These are phyloP conservation scores for Cylindrotheca closterium DNA, from an alignment of 108 stramenopile species.

Conservation along the genomic window DNA sequence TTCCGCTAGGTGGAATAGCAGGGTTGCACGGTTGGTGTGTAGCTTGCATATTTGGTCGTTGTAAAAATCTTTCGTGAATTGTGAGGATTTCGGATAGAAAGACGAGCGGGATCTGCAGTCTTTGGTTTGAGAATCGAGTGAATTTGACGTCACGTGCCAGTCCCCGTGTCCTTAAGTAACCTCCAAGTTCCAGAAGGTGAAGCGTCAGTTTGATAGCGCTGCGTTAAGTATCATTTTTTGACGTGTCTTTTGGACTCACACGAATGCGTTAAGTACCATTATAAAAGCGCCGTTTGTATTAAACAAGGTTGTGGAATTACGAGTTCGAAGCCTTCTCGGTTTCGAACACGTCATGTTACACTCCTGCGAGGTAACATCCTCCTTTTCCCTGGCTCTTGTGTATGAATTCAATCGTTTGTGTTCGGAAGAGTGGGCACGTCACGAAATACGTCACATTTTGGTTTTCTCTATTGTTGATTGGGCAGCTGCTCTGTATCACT, in stretches of 20 bases:
- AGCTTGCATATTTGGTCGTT: not conserved
- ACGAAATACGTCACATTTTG: no score
- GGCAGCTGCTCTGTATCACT: no score
- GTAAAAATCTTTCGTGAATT: not conserved
- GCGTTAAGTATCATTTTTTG: not conserved
- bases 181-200: no score
- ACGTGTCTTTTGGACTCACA: not conserved
- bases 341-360: not conserved
- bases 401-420: not conserved
- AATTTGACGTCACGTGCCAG: not conserved
- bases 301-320: no score
- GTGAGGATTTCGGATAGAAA: not conserved
- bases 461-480: no score
- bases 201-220: no score
- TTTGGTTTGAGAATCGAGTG: not conserved
- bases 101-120: not conserved
- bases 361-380: not conserved
- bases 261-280: not conserved
- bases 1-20: not conserved
- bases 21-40: no score
- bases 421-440: not conserved
- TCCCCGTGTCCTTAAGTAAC: not conserved
- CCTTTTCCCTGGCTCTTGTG: no score
- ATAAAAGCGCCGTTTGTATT: no score
- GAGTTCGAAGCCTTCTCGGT: not conserved